Evolutionary conservation across 106 monocot species (phyloP), one percentile per base, ranked within the genome.

Genomic region (Ottelia alismoides): DNA sequence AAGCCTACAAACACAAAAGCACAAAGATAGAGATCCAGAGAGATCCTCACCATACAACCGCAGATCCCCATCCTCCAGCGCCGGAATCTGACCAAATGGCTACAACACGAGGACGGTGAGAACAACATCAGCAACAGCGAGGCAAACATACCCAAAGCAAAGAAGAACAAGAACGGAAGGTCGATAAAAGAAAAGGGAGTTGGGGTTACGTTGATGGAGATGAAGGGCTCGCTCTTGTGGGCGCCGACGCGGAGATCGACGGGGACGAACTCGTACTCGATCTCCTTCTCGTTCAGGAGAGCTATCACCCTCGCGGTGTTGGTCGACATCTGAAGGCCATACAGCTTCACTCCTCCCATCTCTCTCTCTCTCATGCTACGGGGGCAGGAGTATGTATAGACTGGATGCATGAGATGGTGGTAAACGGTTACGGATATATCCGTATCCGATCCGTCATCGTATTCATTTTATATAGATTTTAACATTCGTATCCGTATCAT

Each of bases 1-100:
- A n/a, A n/a, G n/a, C n/a, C n/a, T n/a, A n/a, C n/a, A 16, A 6
- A 16, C 40, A 16, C 10, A 9, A 18, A 11, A 4, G 3, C n/a
- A 27, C 22, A n/a, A 1, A 0, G 28, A n/a, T 43, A 16, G 40
- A 6, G 40, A 16, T 6, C 16, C 6, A 43, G 40, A 7, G 16
- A 16, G 40, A 7, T 20, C 22, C 32, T 40, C 22, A 40, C 22
- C 23, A 20, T 21, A 40, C 12, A n/a, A 28, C n/a, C n/a, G n/a
- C n/a, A n/a, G n/a, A n/a, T n/a, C n/a, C n/a, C 63, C 77, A 5
- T 78, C 77, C 58, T 68, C 54, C 17, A 78, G 11, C 18, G 59
- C 77, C 0, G 77, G 77, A 40, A 78, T 58, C 63, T 72, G 72
- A 22, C 77, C 77, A 28, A 78, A 78, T 45, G 77, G 77, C 77